Base-by-base conservation (phyloP, 805 yeast species). In the Metschnikowia drakensbergensis region DNA sequence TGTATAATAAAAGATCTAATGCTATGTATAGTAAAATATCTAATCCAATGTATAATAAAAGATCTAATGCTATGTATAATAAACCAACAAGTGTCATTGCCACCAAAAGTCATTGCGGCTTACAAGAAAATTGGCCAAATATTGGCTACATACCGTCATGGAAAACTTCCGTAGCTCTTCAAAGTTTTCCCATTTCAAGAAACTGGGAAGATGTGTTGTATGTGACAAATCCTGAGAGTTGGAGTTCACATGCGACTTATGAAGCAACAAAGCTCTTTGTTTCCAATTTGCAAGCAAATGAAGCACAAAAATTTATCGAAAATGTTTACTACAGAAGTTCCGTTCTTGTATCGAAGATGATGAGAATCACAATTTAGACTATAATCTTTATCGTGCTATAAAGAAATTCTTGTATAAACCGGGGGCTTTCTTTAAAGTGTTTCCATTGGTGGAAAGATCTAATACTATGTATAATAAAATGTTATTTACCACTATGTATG, bases 201-300 rank as follows among this genome's bases (percentile, higher is more conserved):
- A 92, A 92, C 69, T 94, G 99, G 99, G 90, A 90, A 65, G 98
- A 92, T 65, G 86, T 94, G 31, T 72, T 94, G 32, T 92, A 83
- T 62, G 97, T 94, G 36, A 91, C 98, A 1, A 82, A 89, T 57
- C 99, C 99, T 6, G 90, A 82, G 53, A 71, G 76, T 27, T 94
- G 99, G 99, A 87, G 98, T 13, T 91, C 97, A 13, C 92, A 91
- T 60, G 96, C 94, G 2, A 83, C 85, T 5, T 94, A 85, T 63
- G 98, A 94, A 67, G 99, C 97, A 3, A 89, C 98, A 6, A 88
- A 89, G 67, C 72, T 94, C 42, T 92, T 94, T 68, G 96, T 94
- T 2, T 90, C 98, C 22, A 90, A 88, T 59, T 76, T 94, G 67
- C 82, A 82, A 47, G 86, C 98, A 3, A 81, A 81, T 54, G 96